A percentile compares a stretch with the other conserved stretches of the same genome.
Evolutionary conservation across 441 rosid genomes (phyloP).

Genomic region (Monsonia emarginata): DNA sequence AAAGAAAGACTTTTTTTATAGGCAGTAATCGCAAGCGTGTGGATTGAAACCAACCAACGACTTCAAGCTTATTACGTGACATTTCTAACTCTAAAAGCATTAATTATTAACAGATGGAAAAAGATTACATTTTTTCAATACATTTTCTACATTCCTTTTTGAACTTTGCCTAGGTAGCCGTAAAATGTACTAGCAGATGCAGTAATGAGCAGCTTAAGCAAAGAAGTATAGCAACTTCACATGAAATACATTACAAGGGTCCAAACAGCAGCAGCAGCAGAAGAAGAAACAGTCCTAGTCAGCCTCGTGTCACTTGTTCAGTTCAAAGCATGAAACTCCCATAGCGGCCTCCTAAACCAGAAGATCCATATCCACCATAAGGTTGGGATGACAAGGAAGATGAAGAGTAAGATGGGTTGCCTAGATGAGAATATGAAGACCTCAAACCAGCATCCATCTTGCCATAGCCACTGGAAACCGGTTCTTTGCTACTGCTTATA

Average conservation of each 20-base stretch:
- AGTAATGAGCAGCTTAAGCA: neutral
- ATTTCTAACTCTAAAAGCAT: no score
- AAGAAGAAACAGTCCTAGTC: no score
- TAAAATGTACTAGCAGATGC: neutral
- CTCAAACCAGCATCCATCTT: conserved; percentile 35
- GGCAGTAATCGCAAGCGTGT: no score
- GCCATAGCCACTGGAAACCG: conserved; percentile 32
- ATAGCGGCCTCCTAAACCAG: conserved; percentile 36
- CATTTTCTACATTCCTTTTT: neutral
- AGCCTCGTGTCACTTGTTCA: no score
- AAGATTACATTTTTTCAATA: neutral
- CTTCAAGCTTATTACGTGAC: no score
- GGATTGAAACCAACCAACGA: neutral
- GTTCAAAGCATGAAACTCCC: conserved; percentile 2
- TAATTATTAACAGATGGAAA: no score
- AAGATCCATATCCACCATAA: conserved; percentile 43
- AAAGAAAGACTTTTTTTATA: no score
- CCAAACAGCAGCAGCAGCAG: conserved; percentile 1
- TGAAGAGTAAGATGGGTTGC: conserved; percentile 26
- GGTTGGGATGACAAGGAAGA: conserved; percentile 31
- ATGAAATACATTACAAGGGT: conserved; percentile 6
- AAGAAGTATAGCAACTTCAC: neutral
- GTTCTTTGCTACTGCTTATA: conserved; percentile 41
- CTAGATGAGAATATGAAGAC: conserved; percentile 35
- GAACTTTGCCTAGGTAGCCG: neutral